Base-by-base conservation (phyloP, 2,329 filamentous ascomycete species). In the Aureobasidium sp. region DNA sequence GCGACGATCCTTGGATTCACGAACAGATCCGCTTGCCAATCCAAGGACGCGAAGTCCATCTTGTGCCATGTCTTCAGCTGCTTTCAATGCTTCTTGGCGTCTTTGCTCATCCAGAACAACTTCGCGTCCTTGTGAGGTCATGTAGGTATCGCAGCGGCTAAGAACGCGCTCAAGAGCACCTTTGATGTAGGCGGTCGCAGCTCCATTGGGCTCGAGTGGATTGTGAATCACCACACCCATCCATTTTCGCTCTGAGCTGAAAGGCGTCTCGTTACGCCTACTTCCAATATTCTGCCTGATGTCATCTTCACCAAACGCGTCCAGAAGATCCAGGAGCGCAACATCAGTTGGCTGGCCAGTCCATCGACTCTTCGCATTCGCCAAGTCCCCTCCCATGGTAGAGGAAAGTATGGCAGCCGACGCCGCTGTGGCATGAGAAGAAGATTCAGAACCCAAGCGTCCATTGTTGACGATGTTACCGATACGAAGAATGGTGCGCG, bases 231-330 rank as follows among this genome's bases (percentile, higher is more conserved):
- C 88, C 31, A 97, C 92, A 37, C 95, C 95, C 95, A 99, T 99
- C 93, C 93, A 99, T 75, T 99, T 99, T 62, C 93, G 85, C 72
- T 96, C 91, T 0, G 94, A 99, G 72, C 93, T 97, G 75, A 99
- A 99, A 0, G 94, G 92, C 0, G 90, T 92, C 74, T 99, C 94
- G 47, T 86, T 86, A 36, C 88, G 84, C 53, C 93, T 88, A 36
- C 84, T 82, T n/a, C 91, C 91, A 60, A 96, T 85, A 11, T 89
- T 87, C 51, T 94, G 88, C 64, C 95, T 87, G 49, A 95, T 86
- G 75, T 99, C 94, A 67, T 96, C 90, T 73, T 97, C 93, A 64
- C 89, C 89, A 71, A 96, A 94, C 27, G 86, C 84, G 76, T 99
- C 95, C 37, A 99, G 80, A 57, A 99, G 80, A 75, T 99, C 94